Percentiles rank a stretch among this genome's conserved stretches.
Conservation (phyloP, 768 basidiomycete genomes). For the Psilocybe sp. region DNA sequence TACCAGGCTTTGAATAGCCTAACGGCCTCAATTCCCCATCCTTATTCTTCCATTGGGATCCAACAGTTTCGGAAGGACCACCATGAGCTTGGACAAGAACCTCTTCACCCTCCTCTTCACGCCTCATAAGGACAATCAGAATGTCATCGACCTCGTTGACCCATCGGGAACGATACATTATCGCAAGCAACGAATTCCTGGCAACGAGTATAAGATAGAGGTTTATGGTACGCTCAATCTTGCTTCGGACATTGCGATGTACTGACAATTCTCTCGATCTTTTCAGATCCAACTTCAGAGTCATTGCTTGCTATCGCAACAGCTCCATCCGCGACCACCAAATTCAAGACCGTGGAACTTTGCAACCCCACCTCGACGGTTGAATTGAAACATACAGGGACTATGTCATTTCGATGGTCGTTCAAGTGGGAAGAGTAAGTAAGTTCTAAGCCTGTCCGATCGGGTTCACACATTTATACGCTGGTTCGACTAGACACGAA, state of each 20-base stretch:
- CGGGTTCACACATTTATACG: not conserved
- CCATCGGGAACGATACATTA: slow-evolving; percentile 64
- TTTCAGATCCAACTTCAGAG: slow-evolving; percentile 69
- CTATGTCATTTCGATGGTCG: slow-evolving; percentile 69
- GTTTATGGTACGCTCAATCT: slow-evolving; percentile 53
- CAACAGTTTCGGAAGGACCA: not conserved
- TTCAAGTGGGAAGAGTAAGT: slow-evolving; percentile 85
- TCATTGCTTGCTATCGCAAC: slow-evolving; percentile 68
- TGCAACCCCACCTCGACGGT: slow-evolving; percentile 70
- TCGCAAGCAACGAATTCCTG: slow-evolving; percentile 60
- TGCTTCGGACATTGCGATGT: not conserved
- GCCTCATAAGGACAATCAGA: slow-evolving; percentile 54
- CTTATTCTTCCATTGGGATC: slow-evolving; percentile 8
- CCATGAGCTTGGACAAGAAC: slow-evolving; percentile 84
- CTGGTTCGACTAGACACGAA: slow-evolving; percentile 51
- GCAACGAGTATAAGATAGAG: slow-evolving; percentile 58
- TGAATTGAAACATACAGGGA: slow-evolving; percentile 73
- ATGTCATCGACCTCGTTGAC: slow-evolving; percentile 70
- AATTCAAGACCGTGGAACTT: slow-evolving; percentile 72
- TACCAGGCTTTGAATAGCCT: not conserved
- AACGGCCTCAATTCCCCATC: slow-evolving; percentile 6
- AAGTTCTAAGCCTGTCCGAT: not conserved
- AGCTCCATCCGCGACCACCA: slow-evolving; percentile 62
- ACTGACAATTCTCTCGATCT: not conserved
- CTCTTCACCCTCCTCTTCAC: slow-evolving; percentile 75